Evolutionary conservation across 2,329 filamentous ascomycete genomes (phyloP), one percentile per base, ranked within the genome.

Genomic region (Rhexocercosporidium sp.): DNA sequence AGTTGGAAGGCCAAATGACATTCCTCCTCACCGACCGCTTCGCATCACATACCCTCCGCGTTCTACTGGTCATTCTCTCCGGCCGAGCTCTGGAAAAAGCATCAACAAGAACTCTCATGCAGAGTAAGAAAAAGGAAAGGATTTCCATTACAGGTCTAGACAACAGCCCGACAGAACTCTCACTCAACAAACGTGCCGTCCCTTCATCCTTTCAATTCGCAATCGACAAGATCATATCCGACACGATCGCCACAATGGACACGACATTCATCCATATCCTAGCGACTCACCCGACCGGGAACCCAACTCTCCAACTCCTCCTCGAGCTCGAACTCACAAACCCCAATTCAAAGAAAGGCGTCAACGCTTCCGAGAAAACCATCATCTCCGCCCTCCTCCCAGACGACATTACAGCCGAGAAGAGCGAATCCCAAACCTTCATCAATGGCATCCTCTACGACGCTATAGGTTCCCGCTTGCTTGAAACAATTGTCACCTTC

Each of bases 81-180:
- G 96, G 96, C 7, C 86, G 92, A 67, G 90, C 94, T 0, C 82
- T 97, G 5, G 89, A 93, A 66, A 88, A 91, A 66, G 81, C 86
- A 0, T 86, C 89, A 0, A 89, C 86, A 27, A 90, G 90, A 77
- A 89, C 90, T 0, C 81, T 97, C n/a, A 81, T 97, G 56, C 92
- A 95, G 77, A 97, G 95, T 83, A 94, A 93, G 79, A 94, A 90
- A 81, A 98, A 98, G 80, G 94, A 98, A 79, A 90, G 92, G 72
- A 85, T 96, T 59, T 86, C 86, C 1, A 87, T 91, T 1, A 82
- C 86, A 3, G 85, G 86, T 51, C 79, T 82, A 1, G 82, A 85
- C 2, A 81, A 81, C 4, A 77, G 81, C 2, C 80, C 83, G 9
- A 80, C 83, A n/a, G 85, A 88, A 64, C 75, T 79, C 14, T 79